Percentiles rank a stretch among this genome's conserved stretches.
These are phyloP conservation scores for Pestalotiopsis sp. DNA, from an alignment of 2,329 filamentous ascomycete genomes.

Conservation along the genomic window DNA sequence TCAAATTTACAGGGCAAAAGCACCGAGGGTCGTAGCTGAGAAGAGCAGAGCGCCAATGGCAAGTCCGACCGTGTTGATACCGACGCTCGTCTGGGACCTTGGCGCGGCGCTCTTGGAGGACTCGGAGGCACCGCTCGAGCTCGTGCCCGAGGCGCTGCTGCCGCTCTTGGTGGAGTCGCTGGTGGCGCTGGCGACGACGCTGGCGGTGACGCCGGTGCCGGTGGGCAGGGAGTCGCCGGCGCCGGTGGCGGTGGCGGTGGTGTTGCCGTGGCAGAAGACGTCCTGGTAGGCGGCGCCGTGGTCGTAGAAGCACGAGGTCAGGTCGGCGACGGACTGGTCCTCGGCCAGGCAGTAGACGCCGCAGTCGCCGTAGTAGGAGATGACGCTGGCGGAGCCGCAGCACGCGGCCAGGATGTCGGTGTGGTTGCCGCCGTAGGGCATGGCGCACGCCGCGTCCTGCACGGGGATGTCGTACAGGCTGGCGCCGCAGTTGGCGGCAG, in stretches of 20 bases:
- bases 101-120: slow-evolving; percentile 22
- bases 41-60: slow-evolving; percentile 39
- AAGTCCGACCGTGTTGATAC: slow-evolving; percentile 34
- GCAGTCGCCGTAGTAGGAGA: slow-evolving; percentile 49
- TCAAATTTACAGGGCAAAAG: slow-evolving; percentile 25
- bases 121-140: slow-evolving; percentile 16
- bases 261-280: slow-evolving; percentile 47
- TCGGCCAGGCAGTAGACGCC: slow-evolving; percentile 52
- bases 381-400: slow-evolving; percentile 45
- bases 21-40: slow-evolving; percentile 34
- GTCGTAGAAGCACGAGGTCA: slow-evolving; percentile 41
- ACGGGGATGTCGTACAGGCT: slow-evolving; percentile 45
- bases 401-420: slow-evolving; percentile 45
- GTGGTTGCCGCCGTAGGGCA: slow-evolving; percentile 41
- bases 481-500: slow-evolving; percentile 23
- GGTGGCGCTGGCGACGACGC: slow-evolving; percentile 25
- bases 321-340: slow-evolving; percentile 36
- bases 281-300: slow-evolving; percentile 37
- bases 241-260: slow-evolving; percentile 38
- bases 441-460: slow-evolving; percentile 46
- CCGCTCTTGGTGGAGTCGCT: not conserved
- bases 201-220: slow-evolving; percentile 33
- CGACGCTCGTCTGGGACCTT: slow-evolving; percentile 19
- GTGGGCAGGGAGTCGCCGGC: slow-evolving; percentile 30
- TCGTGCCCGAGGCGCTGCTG: slow-evolving; percentile 14